Evolutionary conservation across 176 grass and related monocot genomes (phyloP).

Genomic region (Zoysia pacifica): DNA sequence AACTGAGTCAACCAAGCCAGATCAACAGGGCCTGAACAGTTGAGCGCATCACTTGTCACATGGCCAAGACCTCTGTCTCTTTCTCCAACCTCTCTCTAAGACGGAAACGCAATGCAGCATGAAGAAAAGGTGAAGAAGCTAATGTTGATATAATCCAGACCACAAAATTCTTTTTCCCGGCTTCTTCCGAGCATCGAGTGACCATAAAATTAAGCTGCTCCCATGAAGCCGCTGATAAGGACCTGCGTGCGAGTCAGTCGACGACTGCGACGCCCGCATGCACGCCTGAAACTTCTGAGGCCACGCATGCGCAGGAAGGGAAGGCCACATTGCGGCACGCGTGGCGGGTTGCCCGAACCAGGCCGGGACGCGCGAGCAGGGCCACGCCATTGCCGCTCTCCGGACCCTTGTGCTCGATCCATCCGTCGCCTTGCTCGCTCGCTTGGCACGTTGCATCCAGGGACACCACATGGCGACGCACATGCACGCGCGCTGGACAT

Average conservation of each 20-base stretch:
- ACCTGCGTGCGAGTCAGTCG: neutral
- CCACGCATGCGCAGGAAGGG: conserved; percentile 25
- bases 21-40: no score
- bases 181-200: neutral
- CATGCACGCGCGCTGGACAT: neutral
- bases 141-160: neutral
- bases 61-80: neutral
- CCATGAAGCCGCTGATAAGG: neutral
- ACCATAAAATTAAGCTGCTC: neutral
- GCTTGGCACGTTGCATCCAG: conserved; percentile 6
- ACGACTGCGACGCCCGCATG: neutral
- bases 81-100: neutral
- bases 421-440: neutral
- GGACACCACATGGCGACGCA: neutral
- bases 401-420: neutral
- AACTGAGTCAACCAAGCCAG: neutral
- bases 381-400: neutral
- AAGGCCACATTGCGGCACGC: conserved; percentile 34
- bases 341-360: conserved; percentile 15
- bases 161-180: neutral
- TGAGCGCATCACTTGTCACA: neutral
- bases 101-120: neutral
- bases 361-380: neutral
- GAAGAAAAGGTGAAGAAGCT: neutral
- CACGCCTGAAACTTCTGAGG: neutral